Conservation (phyloP, 1,284 basidiomycete species). For the Tilletia indica region DNA sequence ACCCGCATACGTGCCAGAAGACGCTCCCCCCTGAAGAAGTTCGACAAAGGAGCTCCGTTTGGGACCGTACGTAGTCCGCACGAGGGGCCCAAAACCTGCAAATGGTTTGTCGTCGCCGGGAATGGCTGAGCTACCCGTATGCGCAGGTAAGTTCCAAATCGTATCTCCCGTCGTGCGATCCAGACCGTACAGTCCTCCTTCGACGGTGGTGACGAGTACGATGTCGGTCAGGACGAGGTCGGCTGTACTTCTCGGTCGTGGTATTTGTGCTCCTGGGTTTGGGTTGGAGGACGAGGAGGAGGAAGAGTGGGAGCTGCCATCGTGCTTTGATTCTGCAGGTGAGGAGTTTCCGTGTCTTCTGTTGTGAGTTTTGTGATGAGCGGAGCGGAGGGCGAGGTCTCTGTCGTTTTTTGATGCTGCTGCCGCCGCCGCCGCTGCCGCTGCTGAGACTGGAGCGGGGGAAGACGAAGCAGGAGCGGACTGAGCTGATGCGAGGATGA, state of each 20-base stretch:
- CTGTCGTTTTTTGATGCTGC: neutral
- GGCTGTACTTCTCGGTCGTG: slow-evolving; percentile 3
- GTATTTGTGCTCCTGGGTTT: neutral
- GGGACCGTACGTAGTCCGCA: slow-evolving; percentile 42
- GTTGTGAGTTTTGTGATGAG: neutral
- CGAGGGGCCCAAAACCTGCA: slow-evolving; percentile 38
- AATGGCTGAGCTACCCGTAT: slow-evolving; percentile 21
- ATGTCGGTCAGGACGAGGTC: slow-evolving; percentile 70
- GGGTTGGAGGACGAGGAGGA: neutral
- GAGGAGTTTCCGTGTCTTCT: no score
- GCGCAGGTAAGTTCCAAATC: slow-evolving; percentile 38
- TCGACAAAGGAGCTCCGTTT: slow-evolving; percentile 42
- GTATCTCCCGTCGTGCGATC: slow-evolving; percentile 70
- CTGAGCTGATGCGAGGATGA: neutral
- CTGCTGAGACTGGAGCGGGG: no score
- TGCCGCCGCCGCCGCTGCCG: no score
- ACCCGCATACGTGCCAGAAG: neutral
- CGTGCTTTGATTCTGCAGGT: neutral
- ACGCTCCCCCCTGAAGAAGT: slow-evolving; percentile 19
- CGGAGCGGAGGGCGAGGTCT: slow-evolving; percentile 1
- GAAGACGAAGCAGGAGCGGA: neutral
- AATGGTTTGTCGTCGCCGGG: slow-evolving; percentile 21
- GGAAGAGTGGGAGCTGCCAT: neutral
- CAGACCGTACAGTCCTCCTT: slow-evolving; percentile 82
- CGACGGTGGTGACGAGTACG: slow-evolving; percentile 80